A percentile compares a stretch with the other conserved stretches of the same genome.
phyloP scores from a whole-genome alignment of 2,329 filamentous ascomycete species.

The Chaetomium sp. region DNA sequence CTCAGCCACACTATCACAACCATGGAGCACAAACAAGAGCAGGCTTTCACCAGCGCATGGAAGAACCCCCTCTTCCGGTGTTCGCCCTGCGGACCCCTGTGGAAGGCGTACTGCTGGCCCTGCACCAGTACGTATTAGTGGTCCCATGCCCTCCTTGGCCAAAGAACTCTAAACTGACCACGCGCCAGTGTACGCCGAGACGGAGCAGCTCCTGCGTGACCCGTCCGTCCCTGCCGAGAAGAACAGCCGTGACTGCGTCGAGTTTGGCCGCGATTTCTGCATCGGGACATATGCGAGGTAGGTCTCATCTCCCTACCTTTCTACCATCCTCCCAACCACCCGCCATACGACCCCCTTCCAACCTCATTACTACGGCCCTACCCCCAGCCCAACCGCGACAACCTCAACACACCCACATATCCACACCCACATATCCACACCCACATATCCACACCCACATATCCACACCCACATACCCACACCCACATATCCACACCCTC shows the following conservation, averaged over 20 bases:
- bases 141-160: background rate
- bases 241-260: background rate
- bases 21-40: background rate
- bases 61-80: conserved; percentile 1
- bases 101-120: background rate
- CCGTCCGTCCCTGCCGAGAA: conserved; percentile 1
- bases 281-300: background rate
- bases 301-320: background rate
- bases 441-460: too few species aligned
- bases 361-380: background rate
- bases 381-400: too few species aligned
- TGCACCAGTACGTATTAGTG: background rate
- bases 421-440: too few species aligned
- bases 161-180: background rate
- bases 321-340: too few species aligned
- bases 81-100: background rate
- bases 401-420: too few species aligned
- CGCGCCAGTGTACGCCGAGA: background rate
- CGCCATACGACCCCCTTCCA: too few species aligned
- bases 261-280: background rate
- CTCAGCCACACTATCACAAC: background rate
- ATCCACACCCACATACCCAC: too few species aligned
- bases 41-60: background rate
- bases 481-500: too few species aligned
- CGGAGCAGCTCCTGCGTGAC: conserved; percentile 4